These are phyloP conservation scores for Leishmania aethiopica DNA, from an alignment of 208 protist genomes.

Conservation along the genomic window DNA sequence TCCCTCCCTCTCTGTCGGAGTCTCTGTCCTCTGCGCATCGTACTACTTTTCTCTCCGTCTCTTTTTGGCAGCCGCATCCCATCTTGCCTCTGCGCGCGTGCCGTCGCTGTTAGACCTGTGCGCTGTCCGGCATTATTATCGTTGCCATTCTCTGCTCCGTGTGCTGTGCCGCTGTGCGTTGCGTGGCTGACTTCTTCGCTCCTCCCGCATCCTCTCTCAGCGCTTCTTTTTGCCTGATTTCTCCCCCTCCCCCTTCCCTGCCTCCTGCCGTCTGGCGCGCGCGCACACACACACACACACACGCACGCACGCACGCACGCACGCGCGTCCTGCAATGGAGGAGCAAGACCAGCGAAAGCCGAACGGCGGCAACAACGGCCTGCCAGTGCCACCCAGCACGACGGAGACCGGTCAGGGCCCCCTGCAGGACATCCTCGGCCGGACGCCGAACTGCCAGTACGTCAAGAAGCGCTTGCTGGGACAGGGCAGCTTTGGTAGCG, in stretches of 20 bases:
- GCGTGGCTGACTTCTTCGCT: background rate
- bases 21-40: too few species aligned
- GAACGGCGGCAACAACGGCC: conserved; percentile 42
- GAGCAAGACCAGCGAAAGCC: conserved; percentile 35
- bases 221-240: conserved; percentile 11
- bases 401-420: conserved; percentile 46
- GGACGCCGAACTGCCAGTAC: conserved; percentile 65
- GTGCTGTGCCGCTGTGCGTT: too few species aligned
- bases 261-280: background rate
- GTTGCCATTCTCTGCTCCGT: too few species aligned
- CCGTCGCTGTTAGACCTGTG: too few species aligned
- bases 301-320: conserved; percentile 7
- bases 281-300: background rate
- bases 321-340: conserved; percentile 10
- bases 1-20: background rate
- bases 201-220: background rate
- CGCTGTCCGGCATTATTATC: too few species aligned
- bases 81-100: too few species aligned
- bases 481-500: conserved; percentile 93
- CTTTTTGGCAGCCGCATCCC: too few species aligned
- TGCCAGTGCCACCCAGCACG: conserved; percentile 63
- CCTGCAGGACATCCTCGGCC: conserved; percentile 75
- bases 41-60: too few species aligned
- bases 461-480: conserved; percentile 89
- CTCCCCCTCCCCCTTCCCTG: background rate